phyloP scores from a whole-genome alignment of 495 filamentous ascomycete genomes.

The Evansstolkia leycettana region DNA sequence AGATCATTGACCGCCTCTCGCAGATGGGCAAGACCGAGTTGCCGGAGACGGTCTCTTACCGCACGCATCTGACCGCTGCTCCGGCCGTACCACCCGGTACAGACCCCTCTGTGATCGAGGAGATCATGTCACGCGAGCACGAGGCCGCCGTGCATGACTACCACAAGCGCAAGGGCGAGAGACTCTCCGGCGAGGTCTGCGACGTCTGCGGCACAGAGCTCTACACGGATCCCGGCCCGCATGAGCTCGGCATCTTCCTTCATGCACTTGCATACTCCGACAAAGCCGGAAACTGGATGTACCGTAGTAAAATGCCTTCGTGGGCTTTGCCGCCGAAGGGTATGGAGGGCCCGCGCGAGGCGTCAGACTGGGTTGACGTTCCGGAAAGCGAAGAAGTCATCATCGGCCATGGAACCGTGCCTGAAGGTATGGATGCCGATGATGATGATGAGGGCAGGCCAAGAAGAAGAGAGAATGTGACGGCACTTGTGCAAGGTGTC shows the following conservation, averaged over 20 bases:
- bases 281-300: slow-evolving; percentile 67
- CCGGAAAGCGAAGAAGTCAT: slow-evolving; percentile 23
- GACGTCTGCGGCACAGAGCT: slow-evolving; percentile 72
- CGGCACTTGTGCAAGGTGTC: slow-evolving; percentile 8
- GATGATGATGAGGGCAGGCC: slow-evolving; percentile 1
- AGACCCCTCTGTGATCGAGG: slow-evolving; percentile 22
- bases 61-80: slow-evolving; percentile 30
- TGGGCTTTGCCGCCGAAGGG: slow-evolving; percentile 75
- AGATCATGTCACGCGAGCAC: slow-evolving; percentile 42
- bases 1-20: slow-evolving; percentile 71
- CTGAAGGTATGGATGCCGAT: slow-evolving; percentile 11
- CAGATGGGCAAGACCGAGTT: slow-evolving; percentile 92
- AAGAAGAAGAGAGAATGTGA: slow-evolving; percentile 1
- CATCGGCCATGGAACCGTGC: slow-evolving; percentile 24
- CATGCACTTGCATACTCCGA: slow-evolving; percentile 86
- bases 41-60: slow-evolving; percentile 79
- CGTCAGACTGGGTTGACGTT: slow-evolving; percentile 29
- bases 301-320: slow-evolving; percentile 67
- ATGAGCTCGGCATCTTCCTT: slow-evolving; percentile 87
- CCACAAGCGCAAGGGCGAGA: slow-evolving; percentile 75
- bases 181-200: slow-evolving; percentile 76
- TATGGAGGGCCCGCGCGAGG: slow-evolving; percentile 43
- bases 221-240: slow-evolving; percentile 79
- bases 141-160: slow-evolving; percentile 84
- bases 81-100: slow-evolving; percentile 30